Base-by-base conservation (phyloP, 1,139 yeast species). In the Groenewaldozyma auringiensis region DNA sequence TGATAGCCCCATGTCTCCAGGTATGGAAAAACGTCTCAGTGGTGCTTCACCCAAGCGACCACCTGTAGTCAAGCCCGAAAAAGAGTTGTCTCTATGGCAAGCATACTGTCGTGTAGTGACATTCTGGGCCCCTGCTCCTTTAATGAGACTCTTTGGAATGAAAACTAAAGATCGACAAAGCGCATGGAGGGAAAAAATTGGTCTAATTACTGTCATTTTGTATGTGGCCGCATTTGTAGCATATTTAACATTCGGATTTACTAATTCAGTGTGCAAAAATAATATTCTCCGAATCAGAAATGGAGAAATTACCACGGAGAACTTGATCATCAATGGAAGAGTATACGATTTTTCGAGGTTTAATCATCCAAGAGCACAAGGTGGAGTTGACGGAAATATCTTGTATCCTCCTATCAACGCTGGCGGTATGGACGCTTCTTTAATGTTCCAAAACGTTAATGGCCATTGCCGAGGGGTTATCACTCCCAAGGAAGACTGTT, bases 141-240 rank as follows among this genome's bases (percentile, higher is more conserved):
- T 89, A 31, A 68, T 92, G 58, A 70, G 71, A 43, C 64, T 83
- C 45, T 84, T 79, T 65, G 97, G 97, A 3, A 75, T 89, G 74
- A 75, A 75, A 37, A 81, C 85, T 25, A 78, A 79, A 56, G 88
- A 81, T 43, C 78, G 95, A 52, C 96, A 87, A 63, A 78, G 80
- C 71, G 97, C 97, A 0, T 92, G 98, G 98, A 76, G 97, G 62
- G 98, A 92, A 63, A 92, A 92, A 62, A 83, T 89, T 40, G 97
- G 86, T 1, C 72, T 92, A 46, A 72, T 92, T 45, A 74, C 94
- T 2, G 73, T 88, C 50, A 87, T 92, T 57, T 56, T 83, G 27
- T 77, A 76, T 55, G 68, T 84, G 47, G 96, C 94, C 43, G 78
- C 87, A 0, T 67, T 84, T 52, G 85, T 89, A 40, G 95, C 95